Evolutionary conservation across 352 stramenopile genomes (phyloP).

Genomic region (Saprolegnia diclina): DNA sequence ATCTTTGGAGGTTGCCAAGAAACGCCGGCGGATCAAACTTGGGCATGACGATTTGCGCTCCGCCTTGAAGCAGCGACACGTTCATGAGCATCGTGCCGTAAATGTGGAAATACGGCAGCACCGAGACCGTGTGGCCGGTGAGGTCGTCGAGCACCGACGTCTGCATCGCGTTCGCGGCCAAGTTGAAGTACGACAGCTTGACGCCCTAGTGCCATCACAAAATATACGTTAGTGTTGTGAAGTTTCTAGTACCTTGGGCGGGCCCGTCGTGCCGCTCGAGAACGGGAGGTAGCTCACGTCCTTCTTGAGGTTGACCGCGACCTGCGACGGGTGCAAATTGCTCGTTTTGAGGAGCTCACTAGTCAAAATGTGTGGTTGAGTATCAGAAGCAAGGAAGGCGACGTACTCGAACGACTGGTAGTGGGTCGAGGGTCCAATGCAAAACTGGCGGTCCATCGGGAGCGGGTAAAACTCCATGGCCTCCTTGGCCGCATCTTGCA

Average conservation of each 20-base stretch:
- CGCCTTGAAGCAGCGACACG: constrained; percentile 69
- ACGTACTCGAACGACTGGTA: constrained; percentile 35
- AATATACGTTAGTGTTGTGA: background rate
- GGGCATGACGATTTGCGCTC: constrained; percentile 80
- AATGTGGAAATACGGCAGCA: constrained; percentile 95
- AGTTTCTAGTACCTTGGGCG: constrained; percentile 63
- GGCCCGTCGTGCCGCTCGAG: constrained; percentile 90
- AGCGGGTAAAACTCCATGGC: constrained; percentile 28
- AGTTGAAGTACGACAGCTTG: constrained; percentile 74
- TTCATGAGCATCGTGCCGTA: constrained; percentile 87
- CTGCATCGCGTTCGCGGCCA: constrained; percentile 74
- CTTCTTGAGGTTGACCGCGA: background rate
- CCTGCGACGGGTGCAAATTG: background rate
- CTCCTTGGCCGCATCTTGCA: constrained; percentile 32
- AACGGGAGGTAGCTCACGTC: constrained; percentile 73
- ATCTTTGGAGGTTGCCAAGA: constrained; percentile 61
- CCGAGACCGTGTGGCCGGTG: constrained; percentile 36
- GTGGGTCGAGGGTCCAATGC: background rate
- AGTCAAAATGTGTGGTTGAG: background rate
- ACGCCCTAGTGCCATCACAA: constrained; percentile 48
- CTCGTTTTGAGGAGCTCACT: background rate
- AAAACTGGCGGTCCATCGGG: background rate
- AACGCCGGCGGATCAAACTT: constrained; percentile 88
- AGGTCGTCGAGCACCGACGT: constrained; percentile 37
- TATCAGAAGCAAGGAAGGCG: background rate